Percentiles rank a stretch among this genome's conserved stretches.
Conservation (phyloP, 2,329 filamentous ascomycete species). For the Exophiala oligosperma region DNA sequence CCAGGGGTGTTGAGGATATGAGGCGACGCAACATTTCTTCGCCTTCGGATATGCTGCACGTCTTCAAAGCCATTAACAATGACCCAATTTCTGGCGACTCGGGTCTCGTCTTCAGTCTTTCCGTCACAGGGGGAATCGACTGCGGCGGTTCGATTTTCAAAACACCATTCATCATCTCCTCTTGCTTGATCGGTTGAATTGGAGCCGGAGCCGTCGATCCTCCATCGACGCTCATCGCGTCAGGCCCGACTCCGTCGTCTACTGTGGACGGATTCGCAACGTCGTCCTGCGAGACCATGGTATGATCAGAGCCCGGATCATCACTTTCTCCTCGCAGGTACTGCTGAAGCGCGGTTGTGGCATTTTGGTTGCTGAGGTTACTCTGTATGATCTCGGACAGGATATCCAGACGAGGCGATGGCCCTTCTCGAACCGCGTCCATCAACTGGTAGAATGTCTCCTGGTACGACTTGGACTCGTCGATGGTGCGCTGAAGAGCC, state of each 20-base stretch:
- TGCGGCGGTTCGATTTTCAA: background rate
- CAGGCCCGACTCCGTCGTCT: background rate
- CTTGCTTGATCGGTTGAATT: background rate
- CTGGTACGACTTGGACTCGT: conserved; percentile 24
- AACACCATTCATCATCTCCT: background rate
- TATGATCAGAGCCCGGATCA: conserved; percentile 10
- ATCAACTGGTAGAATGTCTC: conserved; percentile 18
- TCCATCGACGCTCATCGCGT: background rate
- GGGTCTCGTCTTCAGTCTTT: background rate
- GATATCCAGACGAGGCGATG: conserved; percentile 13
- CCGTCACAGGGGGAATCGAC: background rate
- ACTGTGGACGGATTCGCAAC: background rate
- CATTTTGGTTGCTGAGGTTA: conserved; percentile 12
- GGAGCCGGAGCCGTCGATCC: background rate
- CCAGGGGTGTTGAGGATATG: conserved; percentile 1
- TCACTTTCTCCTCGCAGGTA: background rate
- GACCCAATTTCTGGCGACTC: background rate
- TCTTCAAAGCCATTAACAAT: conserved; percentile 9
- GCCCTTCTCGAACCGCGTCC: conserved; percentile 16
- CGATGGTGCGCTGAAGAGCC: conserved; percentile 22
- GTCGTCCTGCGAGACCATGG: background rate
- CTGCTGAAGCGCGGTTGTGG: conserved; percentile 6
- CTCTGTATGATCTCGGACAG: conserved; percentile 10
- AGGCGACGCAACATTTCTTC: conserved; percentile 14
- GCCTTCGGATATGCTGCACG: conserved; percentile 3